phyloP scores from a whole-genome alignment of 148 eudicot species.

The Euryodendron excelsum region DNA sequence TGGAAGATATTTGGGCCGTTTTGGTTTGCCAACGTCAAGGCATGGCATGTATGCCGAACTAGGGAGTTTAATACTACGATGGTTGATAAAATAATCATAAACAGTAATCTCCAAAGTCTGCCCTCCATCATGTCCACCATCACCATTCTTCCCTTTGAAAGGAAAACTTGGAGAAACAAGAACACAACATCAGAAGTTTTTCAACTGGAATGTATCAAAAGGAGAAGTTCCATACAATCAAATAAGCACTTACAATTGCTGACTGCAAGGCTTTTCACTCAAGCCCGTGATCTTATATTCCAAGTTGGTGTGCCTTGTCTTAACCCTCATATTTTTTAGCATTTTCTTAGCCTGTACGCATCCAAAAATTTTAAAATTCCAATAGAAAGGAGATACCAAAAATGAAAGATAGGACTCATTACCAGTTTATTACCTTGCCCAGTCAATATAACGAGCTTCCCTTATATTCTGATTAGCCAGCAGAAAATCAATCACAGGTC shows the following conservation, averaged over 20 bases:
- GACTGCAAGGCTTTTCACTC: conserved; percentile 77
- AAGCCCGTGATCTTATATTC: conserved; percentile 74
- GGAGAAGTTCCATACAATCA: background rate
- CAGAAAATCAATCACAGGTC: conserved; percentile 80
- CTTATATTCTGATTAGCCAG: conserved; percentile 59
- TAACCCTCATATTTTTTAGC: conserved; percentile 67
- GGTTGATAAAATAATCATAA: conserved; percentile 59
- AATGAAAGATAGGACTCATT: background rate
- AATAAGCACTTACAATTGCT: conserved; percentile 54
- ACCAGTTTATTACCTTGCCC: conserved; percentile 57
- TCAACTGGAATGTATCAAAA: background rate
- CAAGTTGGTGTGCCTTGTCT: conserved; percentile 59
- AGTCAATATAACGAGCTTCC: conserved; percentile 62
- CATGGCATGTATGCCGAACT: conserved; percentile 80
- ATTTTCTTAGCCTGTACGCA: conserved; percentile 65
- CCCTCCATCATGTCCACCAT: conserved; percentile 38
- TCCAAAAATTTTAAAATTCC: conserved; percentile 13
- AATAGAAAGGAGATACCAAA: background rate
- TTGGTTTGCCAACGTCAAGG: conserved; percentile 86
- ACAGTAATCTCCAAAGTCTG: conserved; percentile 54
- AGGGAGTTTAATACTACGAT: conserved; percentile 52
- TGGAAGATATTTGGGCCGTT: conserved; percentile 73
- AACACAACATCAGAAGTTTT: conserved; percentile 17
- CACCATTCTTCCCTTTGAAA: conserved; percentile 38
- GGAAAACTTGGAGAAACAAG: conserved; percentile 42